Evolutionary conservation across 176 grass and related monocot genomes (phyloP), one percentile per base, ranked within the genome.

Genomic region (Carex cristatella): DNA sequence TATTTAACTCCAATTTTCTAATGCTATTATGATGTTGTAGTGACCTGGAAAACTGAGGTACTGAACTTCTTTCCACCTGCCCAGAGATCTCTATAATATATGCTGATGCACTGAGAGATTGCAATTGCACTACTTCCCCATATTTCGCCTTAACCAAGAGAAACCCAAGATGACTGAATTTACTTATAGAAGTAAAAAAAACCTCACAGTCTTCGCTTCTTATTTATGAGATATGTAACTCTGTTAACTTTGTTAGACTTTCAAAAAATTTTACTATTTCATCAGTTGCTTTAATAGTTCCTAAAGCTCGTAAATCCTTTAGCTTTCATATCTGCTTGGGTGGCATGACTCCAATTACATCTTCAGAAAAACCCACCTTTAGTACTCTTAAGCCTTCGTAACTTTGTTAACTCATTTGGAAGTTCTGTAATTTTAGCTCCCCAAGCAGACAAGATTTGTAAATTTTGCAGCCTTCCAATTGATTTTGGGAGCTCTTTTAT

Each of bases 401-500:
- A 28, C 27, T 32, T 65, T 12, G 63, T 32, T 65, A 65, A 65
- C 63, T 32, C 63, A 65, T 13, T 65, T 12, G 63, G 63, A 65
- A 65, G 63, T 13, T 4, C 28, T 31, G 11, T 2, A 65, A 65
- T 65, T 32, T 65, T 5, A 65, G 63, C 13, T 13, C 10, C 0
- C 3, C 0, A 0, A 65, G 63, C 63, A 27, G 0, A 11, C 63
- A 65, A 28, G 63, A 0, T 12, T 3, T 31, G 27, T 65, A 65
- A 5, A 10, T 65, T 65, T 65, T 32, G 28, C 2, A 65, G 23
- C 10, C 63, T 65, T 32, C 27, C 49, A 19, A 88, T 80, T 61
- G 87, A 80, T n/a, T 61, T 83, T 19, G 87, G 82, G 18, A 88
- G 61, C 31, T 79, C 38, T 31, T 14, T 88, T 18, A 65, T 65